Evolutionary conservation across 2,329 filamentous ascomycete species (phyloP).

Genomic region (Neonectria ditissima): DNA sequence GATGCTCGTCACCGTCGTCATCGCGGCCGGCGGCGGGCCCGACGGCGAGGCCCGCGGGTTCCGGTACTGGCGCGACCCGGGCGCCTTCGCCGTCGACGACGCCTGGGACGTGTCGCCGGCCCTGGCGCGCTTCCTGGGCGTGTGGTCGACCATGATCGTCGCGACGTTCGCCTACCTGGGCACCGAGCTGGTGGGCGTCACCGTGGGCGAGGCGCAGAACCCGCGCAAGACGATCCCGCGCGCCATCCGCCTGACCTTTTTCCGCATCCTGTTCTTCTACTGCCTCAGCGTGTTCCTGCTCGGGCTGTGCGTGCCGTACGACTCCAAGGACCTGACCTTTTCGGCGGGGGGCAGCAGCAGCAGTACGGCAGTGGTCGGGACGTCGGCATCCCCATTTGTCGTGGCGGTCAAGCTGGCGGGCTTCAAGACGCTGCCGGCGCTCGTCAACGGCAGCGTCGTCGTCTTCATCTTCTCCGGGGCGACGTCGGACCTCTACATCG

Average conservation of each 20-base stretch:
- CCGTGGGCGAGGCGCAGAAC: conserved; percentile 83
- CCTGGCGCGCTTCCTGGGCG: conserved; percentile 66
- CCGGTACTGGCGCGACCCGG: conserved; percentile 73
- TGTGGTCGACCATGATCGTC: conserved; percentile 79
- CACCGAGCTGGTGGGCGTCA: conserved; percentile 81
- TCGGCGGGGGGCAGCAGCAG: conserved; percentile 63
- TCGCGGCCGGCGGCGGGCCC: conserved; percentile 74
- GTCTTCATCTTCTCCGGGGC: conserved; percentile 81
- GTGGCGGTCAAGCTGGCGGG: conserved; percentile 75
- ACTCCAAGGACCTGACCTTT: conserved; percentile 69
- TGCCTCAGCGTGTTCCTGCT: conserved; percentile 78
- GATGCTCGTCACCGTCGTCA: conserved; percentile 72
- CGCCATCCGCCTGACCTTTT: conserved; percentile 84
- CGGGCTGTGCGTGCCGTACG: conserved; percentile 80
- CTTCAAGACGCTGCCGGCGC: conserved; percentile 72
- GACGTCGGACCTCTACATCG: conserved; percentile 83
- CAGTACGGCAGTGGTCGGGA: conserved; percentile 40
- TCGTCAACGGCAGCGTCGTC: conserved; percentile 80
- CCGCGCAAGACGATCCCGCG: conserved; percentile 80
- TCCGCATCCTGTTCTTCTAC: conserved; percentile 85
- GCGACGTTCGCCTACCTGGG: conserved; percentile 84
- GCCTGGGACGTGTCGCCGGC: conserved; percentile 30
- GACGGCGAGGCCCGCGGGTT: conserved; percentile 72
- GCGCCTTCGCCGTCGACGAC: neutral
- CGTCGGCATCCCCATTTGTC: conserved; percentile 75